These are phyloP conservation scores for Thalia dealbata DNA, from an alignment of 176 grass and related monocot species.

Conservation along the genomic window DNA sequence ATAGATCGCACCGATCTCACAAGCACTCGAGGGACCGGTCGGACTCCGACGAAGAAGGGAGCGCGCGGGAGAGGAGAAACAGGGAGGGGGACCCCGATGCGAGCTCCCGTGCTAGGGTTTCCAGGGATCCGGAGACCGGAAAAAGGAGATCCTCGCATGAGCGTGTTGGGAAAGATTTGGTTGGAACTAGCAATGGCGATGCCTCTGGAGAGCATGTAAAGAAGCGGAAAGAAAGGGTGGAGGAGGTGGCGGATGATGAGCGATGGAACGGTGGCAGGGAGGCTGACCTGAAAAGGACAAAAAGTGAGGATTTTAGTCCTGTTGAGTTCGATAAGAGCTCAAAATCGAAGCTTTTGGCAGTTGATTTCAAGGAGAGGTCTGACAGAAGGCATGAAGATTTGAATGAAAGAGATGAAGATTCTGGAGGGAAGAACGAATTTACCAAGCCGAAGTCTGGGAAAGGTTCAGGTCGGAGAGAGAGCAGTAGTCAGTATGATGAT, in stretches of 20 bases:
- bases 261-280: slow-evolving; percentile 70
- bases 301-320: slow-evolving; percentile 46
- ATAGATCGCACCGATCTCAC: slow-evolving; percentile 84
- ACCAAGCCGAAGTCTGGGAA: slow-evolving; percentile 39
- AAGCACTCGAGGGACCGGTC: slow-evolving; percentile 64
- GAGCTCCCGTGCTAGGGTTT: slow-evolving; percentile 46
- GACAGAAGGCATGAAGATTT: slow-evolving; percentile 30
- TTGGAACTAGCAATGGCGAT: slow-evolving; percentile 48
- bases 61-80: slow-evolving; percentile 19
- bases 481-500: slow-evolving; percentile 47
- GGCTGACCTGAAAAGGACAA: slow-evolving; percentile 57
- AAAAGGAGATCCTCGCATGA: slow-evolving; percentile 41
- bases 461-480: slow-evolving; percentile 52
- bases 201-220: slow-evolving; percentile 31
- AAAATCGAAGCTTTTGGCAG: slow-evolving; percentile 40
- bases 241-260: slow-evolving; percentile 50
- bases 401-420: slow-evolving; percentile 32
- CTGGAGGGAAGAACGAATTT: slow-evolving; percentile 33
- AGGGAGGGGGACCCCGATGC: slow-evolving; percentile 35
- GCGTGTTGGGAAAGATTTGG: slow-evolving; percentile 23
- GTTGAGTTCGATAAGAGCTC: slow-evolving; percentile 40
- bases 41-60: slow-evolving; percentile 67
- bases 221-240: slow-evolving; percentile 68
- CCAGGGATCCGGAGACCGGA: slow-evolving; percentile 64
- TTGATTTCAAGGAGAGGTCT: slow-evolving; percentile 52